Evolutionary conservation across 176 grass and related monocot genomes (phyloP).

Genomic region (Rhynchospora pubera): DNA sequence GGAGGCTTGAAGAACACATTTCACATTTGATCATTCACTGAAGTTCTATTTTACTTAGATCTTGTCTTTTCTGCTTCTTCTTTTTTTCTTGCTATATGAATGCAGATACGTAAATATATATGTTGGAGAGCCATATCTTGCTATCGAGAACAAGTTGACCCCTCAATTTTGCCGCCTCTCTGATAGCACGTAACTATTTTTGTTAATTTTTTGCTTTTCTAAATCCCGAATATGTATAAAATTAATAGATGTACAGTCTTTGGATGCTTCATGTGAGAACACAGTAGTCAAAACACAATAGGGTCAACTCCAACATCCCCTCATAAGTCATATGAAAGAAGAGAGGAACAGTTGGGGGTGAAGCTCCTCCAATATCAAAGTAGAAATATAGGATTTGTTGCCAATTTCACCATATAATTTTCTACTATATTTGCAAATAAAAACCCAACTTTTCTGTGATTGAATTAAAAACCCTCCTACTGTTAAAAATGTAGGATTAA

Average conservation of each 20-base stretch:
- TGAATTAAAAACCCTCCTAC: not conserved
- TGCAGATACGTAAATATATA: conserved; percentile 48
- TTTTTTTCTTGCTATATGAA: not conserved
- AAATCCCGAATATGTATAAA: conserved; percentile 2
- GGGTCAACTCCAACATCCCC: not conserved
- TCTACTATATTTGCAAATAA: not conserved
- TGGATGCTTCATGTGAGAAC: too few species aligned
- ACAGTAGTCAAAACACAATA: not conserved
- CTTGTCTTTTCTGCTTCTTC: too few species aligned
- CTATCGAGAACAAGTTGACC: conserved; percentile 23
- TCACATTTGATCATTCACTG: too few species aligned
- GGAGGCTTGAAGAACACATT: too few species aligned
- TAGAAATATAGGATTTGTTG: not conserved
- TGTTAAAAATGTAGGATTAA: not conserved
- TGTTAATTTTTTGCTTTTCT: not conserved
- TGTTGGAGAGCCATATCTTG: conserved; percentile 37
- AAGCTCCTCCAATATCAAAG: not conserved
- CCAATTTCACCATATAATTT: too few species aligned
- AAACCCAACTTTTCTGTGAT: not conserved
- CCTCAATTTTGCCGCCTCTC: conserved; percentile 85
- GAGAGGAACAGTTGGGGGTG: not conserved
- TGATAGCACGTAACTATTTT: conserved; percentile 58
- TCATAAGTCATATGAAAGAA: not conserved
- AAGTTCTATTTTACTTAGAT: too few species aligned
- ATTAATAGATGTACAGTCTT: not conserved